phyloP scores from a whole-genome alignment of 768 basidiomycete species.

The Mycena sanguinolenta region DNA sequence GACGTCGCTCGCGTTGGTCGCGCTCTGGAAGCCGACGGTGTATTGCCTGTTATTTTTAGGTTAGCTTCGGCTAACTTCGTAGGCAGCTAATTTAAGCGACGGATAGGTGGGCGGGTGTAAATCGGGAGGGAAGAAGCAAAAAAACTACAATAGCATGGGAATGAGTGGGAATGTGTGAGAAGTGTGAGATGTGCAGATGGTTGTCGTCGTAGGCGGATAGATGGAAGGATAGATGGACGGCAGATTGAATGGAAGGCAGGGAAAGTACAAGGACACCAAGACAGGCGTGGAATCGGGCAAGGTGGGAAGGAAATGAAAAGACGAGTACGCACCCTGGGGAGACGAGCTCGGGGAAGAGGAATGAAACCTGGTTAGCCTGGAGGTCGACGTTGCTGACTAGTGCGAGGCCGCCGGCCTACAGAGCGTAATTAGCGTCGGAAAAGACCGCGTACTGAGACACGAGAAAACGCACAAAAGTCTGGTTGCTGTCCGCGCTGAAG shows the following conservation, averaged over 20 bases:
- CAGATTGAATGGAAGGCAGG: not conserved
- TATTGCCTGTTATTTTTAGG: conserved; percentile 7
- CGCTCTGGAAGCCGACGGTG: not conserved
- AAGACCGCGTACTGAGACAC: too few species aligned
- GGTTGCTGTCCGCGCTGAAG: conserved; percentile 13
- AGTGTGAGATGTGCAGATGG: not conserved
- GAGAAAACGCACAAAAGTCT: conserved; percentile 4
- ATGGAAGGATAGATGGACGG: too few species aligned
- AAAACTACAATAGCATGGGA: not conserved
- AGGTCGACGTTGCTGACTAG: not conserved
- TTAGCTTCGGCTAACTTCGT: not conserved
- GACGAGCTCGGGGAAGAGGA: not conserved
- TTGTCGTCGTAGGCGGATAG: not conserved
- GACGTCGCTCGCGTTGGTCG: not conserved
- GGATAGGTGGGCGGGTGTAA: too few species aligned
- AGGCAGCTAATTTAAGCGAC: too few species aligned
- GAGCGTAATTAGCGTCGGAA: not conserved
- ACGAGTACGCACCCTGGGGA: not conserved
- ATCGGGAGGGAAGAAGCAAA: not conserved
- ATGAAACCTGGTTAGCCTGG: not conserved
- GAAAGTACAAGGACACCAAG: too few species aligned
- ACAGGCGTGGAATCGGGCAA: not conserved
- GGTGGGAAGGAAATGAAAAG: not conserved
- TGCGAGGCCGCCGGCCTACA: conserved; percentile 1
- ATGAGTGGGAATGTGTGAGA: not conserved